Evolutionary conservation across 768 basidiomycete genomes (phyloP).

Genomic region (Lentinula boryana): DNA sequence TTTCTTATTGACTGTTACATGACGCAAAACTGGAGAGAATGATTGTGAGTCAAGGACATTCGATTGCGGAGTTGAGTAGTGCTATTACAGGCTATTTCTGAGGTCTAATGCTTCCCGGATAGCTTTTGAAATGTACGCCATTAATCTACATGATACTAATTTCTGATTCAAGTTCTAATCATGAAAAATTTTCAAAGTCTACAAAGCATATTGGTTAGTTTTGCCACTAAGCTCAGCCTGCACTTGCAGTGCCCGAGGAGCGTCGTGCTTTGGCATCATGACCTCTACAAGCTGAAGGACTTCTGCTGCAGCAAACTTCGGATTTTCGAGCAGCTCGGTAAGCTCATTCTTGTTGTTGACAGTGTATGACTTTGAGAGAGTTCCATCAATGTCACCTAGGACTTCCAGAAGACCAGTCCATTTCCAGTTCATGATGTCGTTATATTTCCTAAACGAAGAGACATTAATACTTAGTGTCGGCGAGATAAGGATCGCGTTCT

Average conservation of each 20-base stretch:
- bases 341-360: slow-evolving; percentile 66
- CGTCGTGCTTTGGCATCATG: slow-evolving; percentile 67
- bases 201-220: slow-evolving; percentile 35
- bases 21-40: too few species aligned
- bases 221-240: slow-evolving; percentile 52
- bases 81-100: too few species aligned
- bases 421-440: slow-evolving; percentile 80
- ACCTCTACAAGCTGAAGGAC: slow-evolving; percentile 80
- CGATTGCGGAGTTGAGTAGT: too few species aligned
- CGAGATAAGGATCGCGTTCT: slow-evolving; percentile 2
- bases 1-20: too few species aligned
- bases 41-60: too few species aligned
- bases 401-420: slow-evolving; percentile 61
- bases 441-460: slow-evolving; percentile 56
- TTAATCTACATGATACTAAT: background rate
- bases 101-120: too few species aligned
- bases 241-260: slow-evolving; percentile 55
- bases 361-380: slow-evolving; percentile 53
- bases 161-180: background rate
- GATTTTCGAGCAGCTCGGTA: slow-evolving; percentile 56
- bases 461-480: background rate
- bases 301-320: slow-evolving; percentile 53
- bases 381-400: slow-evolving; percentile 48
- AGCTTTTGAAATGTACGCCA: too few species aligned
- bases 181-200: background rate